phyloP scores from a whole-genome alignment of 352 stramenopile species.

The Pythium oligandrum region DNA sequence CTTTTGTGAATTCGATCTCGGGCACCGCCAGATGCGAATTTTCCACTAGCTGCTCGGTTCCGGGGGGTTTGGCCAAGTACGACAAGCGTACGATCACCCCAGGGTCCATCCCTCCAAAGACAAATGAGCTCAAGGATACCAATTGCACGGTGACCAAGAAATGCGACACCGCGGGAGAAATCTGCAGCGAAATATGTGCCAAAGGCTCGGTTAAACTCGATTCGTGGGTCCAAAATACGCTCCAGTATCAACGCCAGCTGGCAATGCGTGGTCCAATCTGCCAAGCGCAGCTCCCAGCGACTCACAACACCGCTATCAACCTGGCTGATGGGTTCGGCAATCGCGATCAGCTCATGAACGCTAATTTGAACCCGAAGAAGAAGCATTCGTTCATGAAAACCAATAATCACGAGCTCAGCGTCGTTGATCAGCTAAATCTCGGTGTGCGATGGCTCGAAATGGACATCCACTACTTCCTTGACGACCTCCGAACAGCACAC shows the following conservation, averaged over 20 bases:
- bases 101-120: slow-evolving; percentile 33
- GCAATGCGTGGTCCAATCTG: slow-evolving; percentile 34
- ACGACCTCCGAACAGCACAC: slow-evolving; percentile 52
- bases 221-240: slow-evolving; percentile 33
- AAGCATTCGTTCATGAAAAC: slow-evolving; percentile 54
- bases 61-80: slow-evolving; percentile 25
- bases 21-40: slow-evolving; percentile 27
- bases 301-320: no score
- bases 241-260: slow-evolving; percentile 47
- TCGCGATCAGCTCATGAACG: slow-evolving; percentile 54
- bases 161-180: slow-evolving; percentile 28
- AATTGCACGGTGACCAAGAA: slow-evolving; percentile 30
- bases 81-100: slow-evolving; percentile 20
- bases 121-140: slow-evolving; percentile 28
- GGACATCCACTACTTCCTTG: slow-evolving; percentile 61
- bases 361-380: slow-evolving; percentile 34
- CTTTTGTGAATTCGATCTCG: slow-evolving; percentile 37
- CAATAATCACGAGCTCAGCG: slow-evolving; percentile 54
- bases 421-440: slow-evolving; percentile 50
- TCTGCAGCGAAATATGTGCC: slow-evolving; percentile 45
- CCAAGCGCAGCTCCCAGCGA: slow-evolving; percentile 36
- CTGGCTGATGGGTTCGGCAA: slow-evolving; percentile 54
- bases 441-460: slow-evolving; percentile 63
- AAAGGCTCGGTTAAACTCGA: slow-evolving; percentile 21
- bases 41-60: slow-evolving; percentile 30